Evolutionary conservation across 148 eudicot species (phyloP), one percentile per base, ranked within the genome.

Genomic region (Camellia granthamiana): DNA sequence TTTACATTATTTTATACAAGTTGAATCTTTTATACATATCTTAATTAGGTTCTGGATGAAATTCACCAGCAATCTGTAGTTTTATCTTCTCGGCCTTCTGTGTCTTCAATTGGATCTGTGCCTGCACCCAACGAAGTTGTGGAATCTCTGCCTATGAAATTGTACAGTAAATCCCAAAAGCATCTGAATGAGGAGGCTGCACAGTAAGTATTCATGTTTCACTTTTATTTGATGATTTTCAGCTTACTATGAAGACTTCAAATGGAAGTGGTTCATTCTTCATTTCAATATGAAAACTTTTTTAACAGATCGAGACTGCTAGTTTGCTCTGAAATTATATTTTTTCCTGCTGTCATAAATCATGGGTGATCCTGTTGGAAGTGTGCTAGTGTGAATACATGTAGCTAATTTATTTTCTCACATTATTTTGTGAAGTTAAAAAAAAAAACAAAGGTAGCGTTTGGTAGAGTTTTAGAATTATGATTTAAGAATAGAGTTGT

Each of bases 1-100:
- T 59, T 75, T 43, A 44, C 44, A 11, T 75, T 19, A 16, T 46
- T 74, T 59, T 6, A 11, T 69, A 64, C 16, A 81, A 80, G 75
- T 70, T 88, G 87, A 90, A 90, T 86, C 76, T 86, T 74, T 80
- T 81, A 65, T 69, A 76, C 78, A 38, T 78, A 81, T 80, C 78
- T 80, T 85, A 80, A 87, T 84, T 85, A 96, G 99, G 99, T 96
- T 86, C 90, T 96, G 86, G 99, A 96, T 91, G 99, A 96, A 91
- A 96, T 96, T 92, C 99, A 96, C 88, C 99, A 93, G 95, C 99
- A 96, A 85, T 92, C 99, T 69, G 95, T 90, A 77, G 92, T 88
- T 75, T 85, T 93, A 84, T 90, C 94, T 67, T 90, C 96, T 63
- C 93, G 86, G 72, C 93, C 98, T 82, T 90, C 97, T 77, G 84